phyloP scores from a whole-genome alignment of 1,139 yeast species.

The Debaryomyces subglobosus region DNA sequence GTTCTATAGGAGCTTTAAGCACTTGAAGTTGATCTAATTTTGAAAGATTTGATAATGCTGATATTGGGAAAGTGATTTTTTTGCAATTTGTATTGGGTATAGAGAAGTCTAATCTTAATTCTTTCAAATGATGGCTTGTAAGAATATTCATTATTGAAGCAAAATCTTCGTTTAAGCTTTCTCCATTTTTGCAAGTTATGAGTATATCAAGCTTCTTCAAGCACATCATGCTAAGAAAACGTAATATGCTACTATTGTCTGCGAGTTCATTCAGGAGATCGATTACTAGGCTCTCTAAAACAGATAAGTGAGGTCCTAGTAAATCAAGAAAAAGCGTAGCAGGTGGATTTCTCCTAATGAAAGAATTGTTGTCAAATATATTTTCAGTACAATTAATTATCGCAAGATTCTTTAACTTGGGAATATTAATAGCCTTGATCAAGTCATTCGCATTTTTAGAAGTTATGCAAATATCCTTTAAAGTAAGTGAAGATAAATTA shows the following conservation, averaged over 20 bases:
- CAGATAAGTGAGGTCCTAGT: constrained; percentile 14
- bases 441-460: constrained; percentile 17
- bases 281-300: constrained; percentile 18
- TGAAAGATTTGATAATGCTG: constrained; percentile 2
- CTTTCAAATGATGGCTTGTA: constrained; percentile 9
- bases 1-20: constrained; percentile 10
- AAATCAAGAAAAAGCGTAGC: constrained; percentile 15
- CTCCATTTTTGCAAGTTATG: constrained; percentile 19
- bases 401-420: constrained; percentile 19
- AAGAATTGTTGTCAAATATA: constrained; percentile 14
- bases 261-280: constrained; percentile 22
- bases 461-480: constrained; percentile 22
- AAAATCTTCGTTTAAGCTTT: constrained; percentile 17
- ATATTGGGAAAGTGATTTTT: not conserved
- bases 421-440: constrained; percentile 16
- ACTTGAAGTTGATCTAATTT: constrained; percentile 1
- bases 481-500: constrained; percentile 16
- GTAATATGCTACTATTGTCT: constrained; percentile 17
- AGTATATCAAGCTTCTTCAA: constrained; percentile 17
- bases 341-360: constrained; percentile 17
- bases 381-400: constrained; percentile 26
- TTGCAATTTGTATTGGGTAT: constrained; percentile 1
- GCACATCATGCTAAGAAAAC: constrained; percentile 13
- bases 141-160: constrained; percentile 12
- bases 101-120: constrained; percentile 9